phyloP scores from a whole-genome alignment of 176 grass and related monocot genomes.

The Carex scoparia region DNA sequence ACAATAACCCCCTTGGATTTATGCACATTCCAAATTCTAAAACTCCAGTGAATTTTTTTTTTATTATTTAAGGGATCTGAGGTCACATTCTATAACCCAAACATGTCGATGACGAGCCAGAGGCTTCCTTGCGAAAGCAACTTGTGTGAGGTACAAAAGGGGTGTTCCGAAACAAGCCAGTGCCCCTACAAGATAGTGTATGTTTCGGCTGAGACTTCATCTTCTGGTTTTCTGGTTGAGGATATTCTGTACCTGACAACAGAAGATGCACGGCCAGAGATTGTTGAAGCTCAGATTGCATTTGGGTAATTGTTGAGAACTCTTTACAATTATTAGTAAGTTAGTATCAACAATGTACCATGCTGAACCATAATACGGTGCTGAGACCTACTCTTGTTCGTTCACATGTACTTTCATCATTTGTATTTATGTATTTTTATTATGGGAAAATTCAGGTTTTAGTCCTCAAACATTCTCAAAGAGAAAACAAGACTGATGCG shows the following conservation, averaged over 20 bases:
- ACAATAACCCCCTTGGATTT: neutral
- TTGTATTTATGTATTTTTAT: neutral
- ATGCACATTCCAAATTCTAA: slow-evolving; percentile 12
- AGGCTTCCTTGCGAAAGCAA: slow-evolving; percentile 46
- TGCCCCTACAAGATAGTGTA: slow-evolving; percentile 75
- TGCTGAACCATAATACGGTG: neutral
- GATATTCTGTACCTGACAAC: slow-evolving; percentile 68
- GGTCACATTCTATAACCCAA: slow-evolving; percentile 50
- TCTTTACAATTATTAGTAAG: neutral
- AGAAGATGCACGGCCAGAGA: slow-evolving; percentile 34
- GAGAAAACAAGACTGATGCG: neutral
- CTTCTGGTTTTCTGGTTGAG: slow-evolving; percentile 69
- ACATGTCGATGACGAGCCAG: slow-evolving; percentile 63
- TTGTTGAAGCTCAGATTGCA: slow-evolving; percentile 57
- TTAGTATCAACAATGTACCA: slow-evolving; percentile 10
- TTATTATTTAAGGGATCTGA: slow-evolving; percentile 34
- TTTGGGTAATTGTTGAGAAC: slow-evolving; percentile 52
- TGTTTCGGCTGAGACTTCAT: slow-evolving; percentile 56
- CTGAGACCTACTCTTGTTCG: neutral
- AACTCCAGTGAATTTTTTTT: neutral
- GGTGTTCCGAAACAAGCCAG: slow-evolving; percentile 39
- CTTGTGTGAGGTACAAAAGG: slow-evolving; percentile 50
- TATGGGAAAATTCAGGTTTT: neutral
- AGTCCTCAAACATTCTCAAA: neutral
- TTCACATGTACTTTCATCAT: neutral